A percentile compares a stretch with the other conserved stretches of the same genome.
These are phyloP conservation scores for Clarireedia paspali DNA, from an alignment of 2,329 filamentous ascomycete genomes.

Conservation along the genomic window DNA sequence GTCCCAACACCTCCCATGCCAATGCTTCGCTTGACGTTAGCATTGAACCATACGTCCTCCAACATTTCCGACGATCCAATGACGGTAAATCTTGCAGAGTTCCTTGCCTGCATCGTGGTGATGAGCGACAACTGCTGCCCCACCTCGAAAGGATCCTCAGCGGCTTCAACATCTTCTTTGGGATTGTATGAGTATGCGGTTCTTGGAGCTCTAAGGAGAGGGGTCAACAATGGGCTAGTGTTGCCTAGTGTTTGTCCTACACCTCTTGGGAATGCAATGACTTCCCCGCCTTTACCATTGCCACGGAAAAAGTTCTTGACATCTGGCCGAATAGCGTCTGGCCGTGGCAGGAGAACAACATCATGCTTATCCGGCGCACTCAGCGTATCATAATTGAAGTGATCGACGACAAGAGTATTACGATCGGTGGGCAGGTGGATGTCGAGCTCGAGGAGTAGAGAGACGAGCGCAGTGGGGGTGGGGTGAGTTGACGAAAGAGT, in stretches of 20 bases:
- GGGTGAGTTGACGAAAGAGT: conserved; percentile 67
- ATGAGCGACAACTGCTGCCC: conserved; percentile 78
- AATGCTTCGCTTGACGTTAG: conserved; percentile 52
- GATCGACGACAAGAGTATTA: conserved; percentile 79
- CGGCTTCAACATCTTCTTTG: conserved; percentile 66
- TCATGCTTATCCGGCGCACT: conserved; percentile 80
- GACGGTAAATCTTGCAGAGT: conserved; percentile 83
- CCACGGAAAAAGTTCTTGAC: conserved; percentile 72
- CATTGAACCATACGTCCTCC: conserved; percentile 81
- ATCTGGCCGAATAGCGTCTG: conserved; percentile 56
- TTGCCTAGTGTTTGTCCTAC: conserved; percentile 77
- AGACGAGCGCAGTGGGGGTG: conserved; percentile 65
- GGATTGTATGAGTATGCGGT: conserved; percentile 93
- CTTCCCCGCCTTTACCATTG: conserved; percentile 38
- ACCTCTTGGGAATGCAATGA: conserved; percentile 74
- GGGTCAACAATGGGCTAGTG: conserved; percentile 65
- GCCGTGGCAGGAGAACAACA: conserved; percentile 70
- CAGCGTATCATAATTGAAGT: conserved; percentile 83
- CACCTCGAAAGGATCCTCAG: conserved; percentile 79
- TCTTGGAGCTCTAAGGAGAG: conserved; percentile 71
- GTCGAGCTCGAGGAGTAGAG: conserved; percentile 80
- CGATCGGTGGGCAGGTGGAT: conserved; percentile 82
- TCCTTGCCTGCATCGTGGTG: conserved; percentile 83
- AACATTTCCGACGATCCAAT: conserved; percentile 82
- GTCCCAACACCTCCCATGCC: conserved; percentile 40